These are phyloP conservation scores for Filosporella fistucella DNA, from an alignment of 495 filamentous ascomycete species.

Conservation along the genomic window DNA sequence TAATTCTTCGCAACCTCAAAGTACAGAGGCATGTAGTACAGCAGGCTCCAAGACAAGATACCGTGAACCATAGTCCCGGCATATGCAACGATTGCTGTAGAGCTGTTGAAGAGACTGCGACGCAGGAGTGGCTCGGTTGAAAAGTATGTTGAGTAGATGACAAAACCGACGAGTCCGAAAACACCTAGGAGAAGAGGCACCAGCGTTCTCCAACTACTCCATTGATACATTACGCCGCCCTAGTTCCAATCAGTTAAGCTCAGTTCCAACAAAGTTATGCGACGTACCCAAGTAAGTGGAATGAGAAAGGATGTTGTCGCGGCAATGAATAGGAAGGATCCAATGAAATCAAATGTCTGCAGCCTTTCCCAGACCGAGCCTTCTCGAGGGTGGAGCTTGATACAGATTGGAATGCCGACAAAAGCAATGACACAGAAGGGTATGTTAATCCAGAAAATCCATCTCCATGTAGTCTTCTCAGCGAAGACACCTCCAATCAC, in stretches of 20 bases:
- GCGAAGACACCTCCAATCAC: constrained; percentile 67
- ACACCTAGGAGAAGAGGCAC: constrained; percentile 50
- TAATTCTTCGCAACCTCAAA: constrained; percentile 59
- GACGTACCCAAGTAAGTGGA: constrained; percentile 43
- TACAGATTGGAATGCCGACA: constrained; percentile 31
- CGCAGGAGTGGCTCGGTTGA: constrained; percentile 40
- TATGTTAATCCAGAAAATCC: constrained; percentile 45
- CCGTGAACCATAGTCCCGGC: constrained; percentile 47
- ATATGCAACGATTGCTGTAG: constrained; percentile 33
- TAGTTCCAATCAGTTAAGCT: constrained; percentile 21
- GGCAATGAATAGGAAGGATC: constrained; percentile 47
- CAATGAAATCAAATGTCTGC: constrained; percentile 54
- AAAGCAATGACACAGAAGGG: constrained; percentile 35
- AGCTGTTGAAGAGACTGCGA: constrained; percentile 31
- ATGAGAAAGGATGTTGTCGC: constrained; percentile 42
- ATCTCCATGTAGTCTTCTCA: constrained; percentile 54
- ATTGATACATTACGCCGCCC: constrained; percentile 46
- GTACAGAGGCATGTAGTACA: constrained; percentile 68
- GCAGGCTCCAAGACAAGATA: constrained; percentile 37
- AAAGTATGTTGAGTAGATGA: constrained; percentile 40
- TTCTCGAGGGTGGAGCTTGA: constrained; percentile 23
- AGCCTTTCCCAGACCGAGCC: constrained; percentile 38
- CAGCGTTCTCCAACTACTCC: constrained; percentile 47
- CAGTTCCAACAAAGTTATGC: constrained; percentile 9
- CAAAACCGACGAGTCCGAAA: constrained; percentile 33